These are phyloP conservation scores for Starmerella etchellsii DNA, from an alignment of 805 yeast species.

Conservation along the genomic window DNA sequence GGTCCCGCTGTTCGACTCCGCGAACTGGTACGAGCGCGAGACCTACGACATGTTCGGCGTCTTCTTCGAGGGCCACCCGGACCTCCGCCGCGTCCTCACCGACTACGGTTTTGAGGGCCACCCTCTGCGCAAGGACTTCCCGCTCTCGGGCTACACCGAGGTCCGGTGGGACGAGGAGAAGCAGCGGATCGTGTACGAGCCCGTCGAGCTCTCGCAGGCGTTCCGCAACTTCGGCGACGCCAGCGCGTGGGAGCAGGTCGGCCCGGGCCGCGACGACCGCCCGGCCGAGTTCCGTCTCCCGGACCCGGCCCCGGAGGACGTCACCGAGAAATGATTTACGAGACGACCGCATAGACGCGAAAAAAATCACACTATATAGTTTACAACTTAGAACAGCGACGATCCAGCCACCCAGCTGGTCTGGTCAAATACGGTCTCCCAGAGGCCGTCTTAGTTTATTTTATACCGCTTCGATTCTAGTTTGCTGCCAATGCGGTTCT, in stretches of 20 bases:
- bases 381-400: too few relatives aligned
- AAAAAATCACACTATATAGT: background rate
- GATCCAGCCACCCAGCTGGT: too few relatives aligned
- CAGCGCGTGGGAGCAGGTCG: conserved; percentile 85
- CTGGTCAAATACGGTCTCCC: too few relatives aligned
- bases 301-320: conserved; percentile 62
- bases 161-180: conserved; percentile 83
- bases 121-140: conserved; percentile 85
- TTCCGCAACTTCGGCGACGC: conserved; percentile 88
- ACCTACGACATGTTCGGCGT: conserved; percentile 79
- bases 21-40: conserved; percentile 86
- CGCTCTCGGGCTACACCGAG: conserved; percentile 83
- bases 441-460: too few relatives aligned
- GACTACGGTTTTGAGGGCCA: conserved; percentile 90
- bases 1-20: conserved; percentile 60
- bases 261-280: conserved; percentile 69
- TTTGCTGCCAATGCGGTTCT: too few relatives aligned
- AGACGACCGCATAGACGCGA: background rate
- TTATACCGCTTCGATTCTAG: too few relatives aligned
- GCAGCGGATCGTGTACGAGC: conserved; percentile 79
- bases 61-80: conserved; percentile 82
- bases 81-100: conserved; percentile 76
- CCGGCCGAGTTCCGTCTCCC: conserved; percentile 77
- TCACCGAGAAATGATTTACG: conserved; percentile 27
- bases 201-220: conserved; percentile 81